Percentiles rank a stretch among this genome's conserved stretches.
These are phyloP conservation scores for Colletotrichum gigasporum DNA, from an alignment of 2,329 filamentous ascomycete species.

Conservation along the genomic window DNA sequence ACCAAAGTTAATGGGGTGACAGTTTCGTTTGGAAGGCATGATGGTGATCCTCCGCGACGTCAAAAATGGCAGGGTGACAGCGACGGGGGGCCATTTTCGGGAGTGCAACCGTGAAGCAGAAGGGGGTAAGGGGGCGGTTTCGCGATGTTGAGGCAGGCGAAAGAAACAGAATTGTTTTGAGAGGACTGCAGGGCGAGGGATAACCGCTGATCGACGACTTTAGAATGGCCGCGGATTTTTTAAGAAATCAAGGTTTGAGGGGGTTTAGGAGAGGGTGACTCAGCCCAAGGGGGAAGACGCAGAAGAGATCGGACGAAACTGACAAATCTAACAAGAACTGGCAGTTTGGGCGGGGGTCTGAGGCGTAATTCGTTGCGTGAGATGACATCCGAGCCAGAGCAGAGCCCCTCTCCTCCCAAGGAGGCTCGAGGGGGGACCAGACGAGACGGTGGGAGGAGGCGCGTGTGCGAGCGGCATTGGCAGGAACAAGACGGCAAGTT, in stretches of 20 bases:
- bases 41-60: neutral
- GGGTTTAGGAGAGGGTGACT: neutral
- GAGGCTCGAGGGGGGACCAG: constrained; percentile 8
- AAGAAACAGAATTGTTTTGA: constrained; percentile 4
- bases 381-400: neutral
- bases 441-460: neutral
- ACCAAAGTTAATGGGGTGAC: neutral
- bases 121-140: neutral
- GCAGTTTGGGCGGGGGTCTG: constrained; percentile 10
- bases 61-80: neutral
- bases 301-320: constrained; percentile 31
- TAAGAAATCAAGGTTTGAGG: constrained; percentile 18
- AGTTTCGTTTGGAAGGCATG: neutral
- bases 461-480: too few species aligned
- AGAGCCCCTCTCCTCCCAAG: too few species aligned
- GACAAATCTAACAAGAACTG: neutral
- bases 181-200: neutral
- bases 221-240: neutral
- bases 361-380: constrained; percentile 14
- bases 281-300: neutral
- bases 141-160: neutral
- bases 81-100: neutral
- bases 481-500: too few species aligned
- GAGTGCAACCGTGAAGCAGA: neutral
- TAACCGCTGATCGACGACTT: neutral